phyloP scores from a whole-genome alignment of 129 eudicot genomes.

The Chrysanthemum makinoi region DNA sequence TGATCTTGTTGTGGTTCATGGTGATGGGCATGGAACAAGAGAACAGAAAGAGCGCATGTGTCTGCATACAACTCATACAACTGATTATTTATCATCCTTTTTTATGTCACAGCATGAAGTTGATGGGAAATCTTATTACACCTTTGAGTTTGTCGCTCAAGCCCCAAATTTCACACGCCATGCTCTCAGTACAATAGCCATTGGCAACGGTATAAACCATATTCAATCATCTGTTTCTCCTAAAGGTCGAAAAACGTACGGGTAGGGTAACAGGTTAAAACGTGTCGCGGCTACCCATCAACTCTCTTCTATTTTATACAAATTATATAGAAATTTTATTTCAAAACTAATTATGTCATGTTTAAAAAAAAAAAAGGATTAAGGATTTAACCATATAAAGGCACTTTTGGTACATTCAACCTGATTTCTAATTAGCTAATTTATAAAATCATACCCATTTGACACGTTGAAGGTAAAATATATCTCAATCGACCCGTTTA shows the following conservation, averaged over 20 bases:
- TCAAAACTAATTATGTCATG: too few relatives aligned
- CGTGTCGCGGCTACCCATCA: too few relatives aligned
- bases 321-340: too few relatives aligned
- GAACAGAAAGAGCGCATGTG: background rate
- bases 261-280: background rate
- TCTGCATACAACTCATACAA: background rate
- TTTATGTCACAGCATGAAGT: conserved; percentile 57
- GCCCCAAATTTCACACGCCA: conserved; percentile 98
- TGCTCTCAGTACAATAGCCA: conserved; percentile 77
- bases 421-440: background rate
- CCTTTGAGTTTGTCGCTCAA: conserved; percentile 81
- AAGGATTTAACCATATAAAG: too few relatives aligned
- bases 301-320: too few relatives aligned
- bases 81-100: conserved; percentile 10
- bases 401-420: background rate
- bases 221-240: background rate
- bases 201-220: conserved; percentile 77
- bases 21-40: too few relatives aligned
- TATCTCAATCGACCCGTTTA: too few relatives aligned
- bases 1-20: background rate
- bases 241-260: background rate
- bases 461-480: background rate
- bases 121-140: conserved; percentile 88
- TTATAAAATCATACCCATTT: background rate
- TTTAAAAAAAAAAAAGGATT: too few relatives aligned